Evolutionary conservation across 352 stramenopile species (phyloP), one percentile per base, ranked within the genome.

Genomic region (Pythium vanterpoolii): DNA sequence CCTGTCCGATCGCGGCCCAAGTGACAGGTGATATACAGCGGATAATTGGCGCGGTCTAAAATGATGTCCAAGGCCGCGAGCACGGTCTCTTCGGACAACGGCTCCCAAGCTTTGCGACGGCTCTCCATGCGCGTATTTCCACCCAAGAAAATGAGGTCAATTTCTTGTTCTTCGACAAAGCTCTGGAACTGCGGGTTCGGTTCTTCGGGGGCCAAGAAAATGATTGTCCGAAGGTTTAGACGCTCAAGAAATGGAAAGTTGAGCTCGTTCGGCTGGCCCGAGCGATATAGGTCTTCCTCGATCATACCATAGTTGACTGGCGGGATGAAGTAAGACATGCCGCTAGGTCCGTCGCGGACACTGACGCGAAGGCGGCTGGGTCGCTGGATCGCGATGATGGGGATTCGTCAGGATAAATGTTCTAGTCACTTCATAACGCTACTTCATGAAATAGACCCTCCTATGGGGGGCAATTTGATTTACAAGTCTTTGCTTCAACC

Each of bases 271-370:
- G 90, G 89, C 62, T 95, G 83, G 7, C 83, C 89, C 7, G 84
- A 96, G 36, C 90, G 84, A 64, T 97, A 96, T 24, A 97, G 65
- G 51, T 95, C 87, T 63, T 97, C 88, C 52, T 96, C 87, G 38
- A 97, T 87, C 79, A 96, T 94, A 62, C 87, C 88, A 70, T 96
- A 97, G 72, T 96, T 97, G 44, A 96, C 84, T 1, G 90, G 90
- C 38, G 90, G 90, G 64, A 97, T 96, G 72, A 95, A 94, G 68
- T 94, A 94, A 56, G 86, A 92, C 87, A 96, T 96, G n/a, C n/a
- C n/a, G n/a, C n/a, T n/a, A n/a, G n/a, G n/a, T n/a, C n/a, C n/a
- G n/a, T n/a, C n/a, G n/a, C n/a, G n/a, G n/a, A n/a, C n/a, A n/a
- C n/a, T n/a, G 49, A 23, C 45, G 23, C 23, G 14, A 39, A 39